These are phyloP conservation scores for Botryosphaeria dothidea DNA, from an alignment of 2,329 filamentous ascomycete species.

Conservation along the genomic window DNA sequence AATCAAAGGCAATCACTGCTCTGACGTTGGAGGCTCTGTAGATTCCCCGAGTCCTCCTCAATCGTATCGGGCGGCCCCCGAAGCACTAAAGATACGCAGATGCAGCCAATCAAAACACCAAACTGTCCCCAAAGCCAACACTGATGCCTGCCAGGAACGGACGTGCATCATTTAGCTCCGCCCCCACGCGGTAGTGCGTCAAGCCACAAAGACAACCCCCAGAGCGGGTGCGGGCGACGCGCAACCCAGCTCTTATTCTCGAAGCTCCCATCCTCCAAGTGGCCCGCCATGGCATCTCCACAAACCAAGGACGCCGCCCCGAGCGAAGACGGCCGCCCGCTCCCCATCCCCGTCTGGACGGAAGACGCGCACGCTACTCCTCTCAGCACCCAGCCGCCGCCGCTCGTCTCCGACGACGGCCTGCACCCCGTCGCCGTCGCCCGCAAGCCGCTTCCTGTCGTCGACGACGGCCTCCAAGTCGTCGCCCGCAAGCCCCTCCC, in stretches of 20 bases:
- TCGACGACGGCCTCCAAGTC: not conserved
- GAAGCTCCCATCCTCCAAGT: not conserved
- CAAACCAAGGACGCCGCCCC: not conserved
- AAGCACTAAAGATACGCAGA: not conserved
- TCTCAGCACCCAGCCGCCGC: not conserved
- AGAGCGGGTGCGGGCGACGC: not conserved
- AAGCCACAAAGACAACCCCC: not conserved
- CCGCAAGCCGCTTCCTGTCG: not conserved
- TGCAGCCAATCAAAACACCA: not conserved
- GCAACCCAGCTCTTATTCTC: not conserved
- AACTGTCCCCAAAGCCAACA: not conserved
- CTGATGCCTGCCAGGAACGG: not conserved
- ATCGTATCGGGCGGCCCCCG: not conserved
- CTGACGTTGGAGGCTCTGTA: no score
- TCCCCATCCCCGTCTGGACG: slow-evolving; percentile 6
- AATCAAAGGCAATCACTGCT: no score
- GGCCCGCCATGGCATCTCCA: not conserved
- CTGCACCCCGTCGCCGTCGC: not conserved
- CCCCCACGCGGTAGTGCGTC: not conserved
- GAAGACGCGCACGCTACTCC: not conserved
- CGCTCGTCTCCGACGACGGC: not conserved
- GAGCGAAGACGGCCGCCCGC: not conserved
- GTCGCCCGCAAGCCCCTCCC: not conserved
- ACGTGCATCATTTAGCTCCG: not conserved
- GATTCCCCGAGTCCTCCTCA: not conserved